A percentile compares a stretch with the other conserved stretches of the same genome.
Conservation (phyloP, 1,284 basidiomycete genomes). For the Malassezia sp. region DNA sequence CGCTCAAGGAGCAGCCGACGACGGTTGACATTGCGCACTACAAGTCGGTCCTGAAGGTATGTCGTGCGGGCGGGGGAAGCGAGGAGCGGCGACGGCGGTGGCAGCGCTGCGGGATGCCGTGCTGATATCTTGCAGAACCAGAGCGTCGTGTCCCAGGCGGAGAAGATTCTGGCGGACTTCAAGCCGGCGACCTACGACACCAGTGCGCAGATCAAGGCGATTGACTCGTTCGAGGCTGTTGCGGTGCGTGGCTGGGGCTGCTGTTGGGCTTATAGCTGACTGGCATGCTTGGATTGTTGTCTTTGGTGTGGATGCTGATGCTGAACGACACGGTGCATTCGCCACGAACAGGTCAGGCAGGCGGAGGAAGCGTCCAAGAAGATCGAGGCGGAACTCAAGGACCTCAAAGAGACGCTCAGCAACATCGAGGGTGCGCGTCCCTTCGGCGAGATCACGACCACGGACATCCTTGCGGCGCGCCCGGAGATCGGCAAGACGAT, state of each 20-base stretch:
- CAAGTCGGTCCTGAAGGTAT: conserved; percentile 59
- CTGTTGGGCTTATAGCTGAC: neutral
- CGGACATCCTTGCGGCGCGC: conserved; percentile 82
- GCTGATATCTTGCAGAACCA: conserved; percentile 60
- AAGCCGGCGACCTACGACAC: conserved; percentile 97
- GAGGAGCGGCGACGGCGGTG: neutral
- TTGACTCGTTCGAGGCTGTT: conserved; percentile 92
- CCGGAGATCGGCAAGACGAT: conserved; percentile 84
- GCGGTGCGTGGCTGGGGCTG: conserved; percentile 56
- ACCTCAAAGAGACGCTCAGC: conserved; percentile 81
- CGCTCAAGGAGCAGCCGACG: conserved; percentile 62
- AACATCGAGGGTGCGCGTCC: conserved; percentile 97
- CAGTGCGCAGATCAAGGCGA: conserved; percentile 77
- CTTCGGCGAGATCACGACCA: conserved; percentile 88
- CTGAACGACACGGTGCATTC: too few species aligned
- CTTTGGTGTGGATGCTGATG: too few species aligned
- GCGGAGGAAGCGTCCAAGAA: conserved; percentile 82
- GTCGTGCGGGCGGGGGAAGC: neutral
- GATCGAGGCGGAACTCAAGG: conserved; percentile 82
- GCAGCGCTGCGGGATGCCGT: too few species aligned
- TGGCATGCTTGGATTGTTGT: neutral
- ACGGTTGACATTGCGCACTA: conserved; percentile 82
- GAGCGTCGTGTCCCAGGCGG: conserved; percentile 77
- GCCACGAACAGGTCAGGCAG: conserved; percentile 60
- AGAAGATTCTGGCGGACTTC: conserved; percentile 78